phyloP scores from a whole-genome alignment of 768 basidiomycete species.

The Crucibulum laeve region DNA sequence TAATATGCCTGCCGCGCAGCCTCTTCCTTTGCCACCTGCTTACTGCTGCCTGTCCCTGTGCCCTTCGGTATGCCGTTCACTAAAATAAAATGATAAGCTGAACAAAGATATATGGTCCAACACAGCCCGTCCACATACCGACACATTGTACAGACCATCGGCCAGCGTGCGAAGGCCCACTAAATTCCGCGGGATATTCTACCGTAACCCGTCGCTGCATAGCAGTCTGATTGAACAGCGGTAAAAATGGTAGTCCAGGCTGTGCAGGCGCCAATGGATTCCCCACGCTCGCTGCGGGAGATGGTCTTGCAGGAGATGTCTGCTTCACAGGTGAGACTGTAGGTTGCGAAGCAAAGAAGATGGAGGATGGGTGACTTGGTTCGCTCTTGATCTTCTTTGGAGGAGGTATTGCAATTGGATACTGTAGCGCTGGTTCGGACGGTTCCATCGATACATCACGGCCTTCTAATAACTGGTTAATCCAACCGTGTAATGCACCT shows the following conservation, averaged over 20 bases:
- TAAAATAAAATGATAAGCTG: constrained; percentile 19
- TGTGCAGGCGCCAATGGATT: constrained; percentile 67
- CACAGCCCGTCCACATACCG: constrained; percentile 43
- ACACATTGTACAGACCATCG: constrained; percentile 65
- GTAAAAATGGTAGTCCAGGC: constrained; percentile 59
- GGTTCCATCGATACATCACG: neutral
- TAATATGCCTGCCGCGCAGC: constrained; percentile 70
- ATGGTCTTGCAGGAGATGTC: constrained; percentile 16
- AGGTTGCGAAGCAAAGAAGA: constrained; percentile 29
- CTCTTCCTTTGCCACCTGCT: constrained; percentile 76
- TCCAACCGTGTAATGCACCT: constrained; percentile 51
- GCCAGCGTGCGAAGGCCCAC: constrained; percentile 65
- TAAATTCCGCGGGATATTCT: constrained; percentile 55
- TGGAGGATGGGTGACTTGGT: constrained; percentile 19
- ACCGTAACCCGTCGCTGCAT: constrained; percentile 59
- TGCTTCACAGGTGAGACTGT: constrained; percentile 10
- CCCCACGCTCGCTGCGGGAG: constrained; percentile 18
- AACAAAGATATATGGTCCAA: constrained; percentile 1
- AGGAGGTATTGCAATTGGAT: constrained; percentile 23
- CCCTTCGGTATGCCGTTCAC: constrained; percentile 73
- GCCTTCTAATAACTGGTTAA: constrained; percentile 33
- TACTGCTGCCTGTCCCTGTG: constrained; percentile 58
- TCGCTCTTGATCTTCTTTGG: constrained; percentile 41
- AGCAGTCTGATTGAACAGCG: constrained; percentile 73
- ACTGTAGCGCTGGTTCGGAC: constrained; percentile 3